A percentile compares a stretch with the other conserved stretches of the same genome.
phyloP scores from a whole-genome alignment of 2,329 filamentous ascomycete species.

The Calycina herbarum region DNA sequence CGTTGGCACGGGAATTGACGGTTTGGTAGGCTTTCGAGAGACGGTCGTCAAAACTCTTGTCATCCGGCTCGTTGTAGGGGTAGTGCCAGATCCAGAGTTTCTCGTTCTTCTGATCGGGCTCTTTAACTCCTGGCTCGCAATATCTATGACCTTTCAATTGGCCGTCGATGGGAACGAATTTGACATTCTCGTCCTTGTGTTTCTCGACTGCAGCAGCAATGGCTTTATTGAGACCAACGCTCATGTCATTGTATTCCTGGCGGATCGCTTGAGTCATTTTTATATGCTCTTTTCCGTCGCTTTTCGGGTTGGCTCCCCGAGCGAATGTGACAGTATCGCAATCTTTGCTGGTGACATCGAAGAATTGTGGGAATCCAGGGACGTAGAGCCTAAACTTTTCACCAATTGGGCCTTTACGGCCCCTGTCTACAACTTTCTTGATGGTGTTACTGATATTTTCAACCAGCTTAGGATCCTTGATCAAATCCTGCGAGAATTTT shows the following conservation, averaged over 20 bases:
- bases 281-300: slow-evolving; percentile 12
- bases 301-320: slow-evolving; percentile 10
- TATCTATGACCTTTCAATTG: slow-evolving; percentile 7
- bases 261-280: slow-evolving; percentile 10
- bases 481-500: slow-evolving; percentile 1
- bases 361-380: slow-evolving; percentile 10
- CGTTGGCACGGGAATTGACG: too few relatives aligned
- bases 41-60: too few relatives aligned
- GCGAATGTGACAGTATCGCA: slow-evolving; percentile 17
- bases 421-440: slow-evolving; percentile 7
- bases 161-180: slow-evolving; percentile 11
- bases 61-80: too few relatives aligned
- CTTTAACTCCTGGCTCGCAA: slow-evolving; percentile 12
- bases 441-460: slow-evolving; percentile 9
- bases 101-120: not conserved
- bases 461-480: slow-evolving; percentile 11
- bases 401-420: slow-evolving; percentile 8
- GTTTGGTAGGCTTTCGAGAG: too few relatives aligned
- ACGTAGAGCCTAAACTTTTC: slow-evolving; percentile 14
- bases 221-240: slow-evolving; percentile 2
- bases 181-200: slow-evolving; percentile 10
- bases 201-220: slow-evolving; percentile 7
- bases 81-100: too few relatives aligned
- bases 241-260: slow-evolving; percentile 14
- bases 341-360: not conserved